These are phyloP conservation scores for Coemansia erecta DNA, from an alignment of 192 early-diverging fungal species.

Conservation along the genomic window DNA sequence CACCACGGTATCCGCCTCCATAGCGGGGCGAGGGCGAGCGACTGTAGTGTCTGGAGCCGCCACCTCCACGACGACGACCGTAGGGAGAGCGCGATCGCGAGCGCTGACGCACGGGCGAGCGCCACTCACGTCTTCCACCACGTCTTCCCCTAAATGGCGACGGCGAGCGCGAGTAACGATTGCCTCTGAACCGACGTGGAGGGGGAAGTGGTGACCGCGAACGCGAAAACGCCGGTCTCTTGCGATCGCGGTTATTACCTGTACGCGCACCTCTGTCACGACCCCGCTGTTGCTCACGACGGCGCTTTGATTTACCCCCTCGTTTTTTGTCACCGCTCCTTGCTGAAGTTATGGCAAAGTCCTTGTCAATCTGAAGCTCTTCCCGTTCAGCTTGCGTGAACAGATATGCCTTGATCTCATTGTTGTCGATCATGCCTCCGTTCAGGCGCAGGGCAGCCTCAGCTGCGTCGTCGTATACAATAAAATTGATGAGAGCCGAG, in stretches of 20 bases:
- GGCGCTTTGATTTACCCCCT: too few species aligned
- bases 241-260: slow-evolving; percentile 1
- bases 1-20: slow-evolving; percentile 7
- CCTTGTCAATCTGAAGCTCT: too few species aligned
- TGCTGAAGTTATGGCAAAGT: too few species aligned
- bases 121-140: slow-evolving; percentile 14
- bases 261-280: background rate
- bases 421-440: too few species aligned
- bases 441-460: too few species aligned
- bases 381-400: too few species aligned
- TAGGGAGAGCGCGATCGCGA: slow-evolving; percentile 39
- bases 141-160: slow-evolving; percentile 28
- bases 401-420: too few species aligned
- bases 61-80: slow-evolving; percentile 13
- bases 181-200: slow-evolving; percentile 10
- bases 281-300: too few species aligned
- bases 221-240: slow-evolving; percentile 7
- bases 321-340: too few species aligned
- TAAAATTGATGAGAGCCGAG: too few species aligned
- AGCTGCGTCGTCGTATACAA: too few species aligned
- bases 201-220: slow-evolving; percentile 2
- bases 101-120: slow-evolving; percentile 17
- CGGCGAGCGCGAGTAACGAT: slow-evolving; percentile 23
- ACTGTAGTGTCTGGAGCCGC: slow-evolving; percentile 13
- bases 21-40: slow-evolving; percentile 43